Evolutionary conservation across 441 rosid species (phyloP).

Genomic region (Pelargonium fulgidum): DNA sequence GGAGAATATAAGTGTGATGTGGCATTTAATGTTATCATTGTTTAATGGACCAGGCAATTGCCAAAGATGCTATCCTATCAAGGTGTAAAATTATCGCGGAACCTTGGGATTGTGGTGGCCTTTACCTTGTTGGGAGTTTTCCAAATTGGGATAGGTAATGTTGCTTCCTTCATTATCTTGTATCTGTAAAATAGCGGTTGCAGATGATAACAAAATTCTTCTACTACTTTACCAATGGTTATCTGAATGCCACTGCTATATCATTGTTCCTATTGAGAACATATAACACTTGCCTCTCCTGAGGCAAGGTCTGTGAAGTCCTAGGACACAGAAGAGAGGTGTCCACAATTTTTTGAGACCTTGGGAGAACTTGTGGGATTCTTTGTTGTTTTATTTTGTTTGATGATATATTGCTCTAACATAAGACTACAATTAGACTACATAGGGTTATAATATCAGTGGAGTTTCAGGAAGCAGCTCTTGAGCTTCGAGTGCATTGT

Average conservation of each 20-base stretch:
- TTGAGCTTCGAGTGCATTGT: neutral
- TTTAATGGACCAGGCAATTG: conserved; percentile 58
- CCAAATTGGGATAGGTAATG: conserved; percentile 92
- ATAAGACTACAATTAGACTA: neutral
- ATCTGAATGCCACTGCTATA: neutral
- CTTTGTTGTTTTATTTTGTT: neutral
- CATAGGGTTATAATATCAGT: neutral
- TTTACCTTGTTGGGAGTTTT: conserved; percentile 87
- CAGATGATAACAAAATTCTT: neutral
- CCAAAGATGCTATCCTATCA: conserved; percentile 68
- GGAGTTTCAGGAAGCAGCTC: neutral
- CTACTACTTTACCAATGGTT: neutral
- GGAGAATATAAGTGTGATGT: conserved; percentile 10
- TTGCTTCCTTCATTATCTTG: conserved; percentile 10
- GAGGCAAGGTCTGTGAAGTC: neutral
- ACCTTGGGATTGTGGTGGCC: conserved; percentile 98
- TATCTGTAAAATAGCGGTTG: neutral
- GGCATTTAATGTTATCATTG: conserved; percentile 14
- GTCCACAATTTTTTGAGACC: neutral
- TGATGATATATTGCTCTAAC: neutral
- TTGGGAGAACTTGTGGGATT: neutral
- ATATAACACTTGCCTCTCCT: neutral
- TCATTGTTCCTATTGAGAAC: conserved; percentile 1
- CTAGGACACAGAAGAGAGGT: neutral
- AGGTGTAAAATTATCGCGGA: conserved; percentile 90